phyloP scores from a whole-genome alignment of 2,329 filamentous ascomycete genomes.

The Sclerotiophoma versabilis region DNA sequence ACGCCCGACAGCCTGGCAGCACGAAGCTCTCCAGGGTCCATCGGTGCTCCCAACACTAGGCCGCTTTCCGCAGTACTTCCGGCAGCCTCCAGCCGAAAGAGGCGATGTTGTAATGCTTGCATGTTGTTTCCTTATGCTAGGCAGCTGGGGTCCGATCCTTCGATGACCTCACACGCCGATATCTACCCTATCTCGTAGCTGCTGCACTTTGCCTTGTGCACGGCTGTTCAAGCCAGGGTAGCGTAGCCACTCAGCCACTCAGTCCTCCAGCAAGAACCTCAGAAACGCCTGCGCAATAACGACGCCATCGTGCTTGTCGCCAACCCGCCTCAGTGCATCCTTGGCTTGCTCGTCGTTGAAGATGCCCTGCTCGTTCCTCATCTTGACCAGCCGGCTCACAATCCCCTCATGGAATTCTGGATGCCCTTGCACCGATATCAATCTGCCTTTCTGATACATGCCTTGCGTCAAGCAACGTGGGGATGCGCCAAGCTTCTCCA shows the following conservation, averaged over 20 bases:
- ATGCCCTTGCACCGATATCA: slow-evolving; percentile 84
- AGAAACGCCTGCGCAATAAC: slow-evolving; percentile 76
- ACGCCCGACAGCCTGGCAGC: not conserved
- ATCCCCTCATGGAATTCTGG: slow-evolving; percentile 82
- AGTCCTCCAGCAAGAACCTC: slow-evolving; percentile 72
- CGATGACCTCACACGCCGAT: slow-evolving; percentile 2
- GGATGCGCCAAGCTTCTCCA: slow-evolving; percentile 70
- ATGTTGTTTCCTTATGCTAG: not conserved
- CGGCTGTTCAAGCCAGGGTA: too few relatives aligned
- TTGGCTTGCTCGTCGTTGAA: slow-evolving; percentile 73
- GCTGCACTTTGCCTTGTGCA: too few relatives aligned
- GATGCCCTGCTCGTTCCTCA: slow-evolving; percentile 70
- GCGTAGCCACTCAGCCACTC: too few relatives aligned
- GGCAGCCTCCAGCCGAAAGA: not conserved
- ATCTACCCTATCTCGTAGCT: too few relatives aligned
- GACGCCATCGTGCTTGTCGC: slow-evolving; percentile 79
- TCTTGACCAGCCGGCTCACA: slow-evolving; percentile 70
- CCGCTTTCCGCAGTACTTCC: slow-evolving; percentile 10
- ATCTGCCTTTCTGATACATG: slow-evolving; percentile 71
- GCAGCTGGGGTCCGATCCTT: slow-evolving; percentile 2
- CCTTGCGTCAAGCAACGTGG: slow-evolving; percentile 76
- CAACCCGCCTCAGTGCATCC: slow-evolving; percentile 71
- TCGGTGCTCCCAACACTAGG: not conserved
- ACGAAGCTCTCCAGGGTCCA: slow-evolving; percentile 1
- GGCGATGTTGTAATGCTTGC: not conserved